These are phyloP conservation scores for Nemophila menziesii DNA, from an alignment of 257 asterid genomes.

Conservation along the genomic window DNA sequence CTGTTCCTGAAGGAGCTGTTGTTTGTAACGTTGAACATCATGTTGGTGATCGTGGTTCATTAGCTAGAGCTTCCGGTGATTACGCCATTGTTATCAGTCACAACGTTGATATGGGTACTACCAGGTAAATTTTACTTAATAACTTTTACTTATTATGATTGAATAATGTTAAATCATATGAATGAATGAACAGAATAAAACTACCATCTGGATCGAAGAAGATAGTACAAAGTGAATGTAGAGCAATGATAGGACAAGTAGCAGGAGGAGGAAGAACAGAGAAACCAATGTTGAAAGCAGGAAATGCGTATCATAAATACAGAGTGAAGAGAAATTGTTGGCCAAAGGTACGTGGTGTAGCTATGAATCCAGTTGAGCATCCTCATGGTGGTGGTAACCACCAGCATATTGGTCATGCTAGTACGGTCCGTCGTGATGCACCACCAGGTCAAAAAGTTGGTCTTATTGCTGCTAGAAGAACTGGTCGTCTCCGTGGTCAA, in stretches of 20 bases:
- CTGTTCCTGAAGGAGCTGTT: constrained; percentile 72
- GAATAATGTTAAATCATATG: too few relatives aligned
- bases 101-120: not conserved
- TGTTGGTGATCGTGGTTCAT: constrained; percentile 1
- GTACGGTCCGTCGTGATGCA: constrained; percentile 43
- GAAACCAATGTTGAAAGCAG: constrained; percentile 69
- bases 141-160: too few relatives aligned
- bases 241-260: constrained; percentile 50
- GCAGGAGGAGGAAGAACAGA: constrained; percentile 84
- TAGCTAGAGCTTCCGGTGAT: constrained; percentile 2
- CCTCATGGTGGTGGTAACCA: constrained; percentile 92
- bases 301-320: constrained; percentile 66
- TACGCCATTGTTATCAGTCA: constrained; percentile 4
- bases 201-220: constrained; percentile 52
- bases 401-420: constrained; percentile 77
- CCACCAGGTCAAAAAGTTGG: constrained; percentile 13
- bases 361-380: constrained; percentile 41
- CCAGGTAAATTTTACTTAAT: not conserved
- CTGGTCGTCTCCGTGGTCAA: constrained; percentile 79
- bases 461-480: constrained; percentile 21
- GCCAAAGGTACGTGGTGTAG: constrained; percentile 68
- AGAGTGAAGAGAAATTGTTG: constrained; percentile 55
- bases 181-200: constrained; percentile 33
- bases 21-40: constrained; percentile 64
- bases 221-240: constrained; percentile 43